Evolutionary conservation across 2,329 filamentous ascomycete species (phyloP).

Genomic region (Pseudogymnoascus sp.): DNA sequence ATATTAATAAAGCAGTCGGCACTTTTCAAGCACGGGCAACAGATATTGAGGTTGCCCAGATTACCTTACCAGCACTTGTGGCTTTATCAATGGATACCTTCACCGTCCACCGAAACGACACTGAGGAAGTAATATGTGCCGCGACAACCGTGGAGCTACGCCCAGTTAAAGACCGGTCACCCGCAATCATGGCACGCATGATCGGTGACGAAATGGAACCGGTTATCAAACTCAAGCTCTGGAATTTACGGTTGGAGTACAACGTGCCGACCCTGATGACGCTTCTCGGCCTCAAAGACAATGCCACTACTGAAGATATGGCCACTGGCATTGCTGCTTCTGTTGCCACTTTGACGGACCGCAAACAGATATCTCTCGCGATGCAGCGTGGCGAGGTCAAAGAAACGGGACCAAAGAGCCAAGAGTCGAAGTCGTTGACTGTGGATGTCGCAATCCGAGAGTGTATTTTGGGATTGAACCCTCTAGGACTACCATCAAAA

Average conservation of each 20-base stretch:
- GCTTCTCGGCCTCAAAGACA: constrained; percentile 59
- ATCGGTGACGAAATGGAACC: constrained; percentile 94
- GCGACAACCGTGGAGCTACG: constrained; percentile 24
- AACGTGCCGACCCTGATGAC: constrained; percentile 76
- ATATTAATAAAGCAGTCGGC: constrained; percentile 63
- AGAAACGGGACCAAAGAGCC: constrained; percentile 21
- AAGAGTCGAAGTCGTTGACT: constrained; percentile 47
- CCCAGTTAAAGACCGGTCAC: constrained; percentile 32
- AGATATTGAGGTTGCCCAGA: constrained; percentile 66
- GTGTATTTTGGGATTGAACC: constrained; percentile 78
- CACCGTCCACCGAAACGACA: constrained; percentile 52
- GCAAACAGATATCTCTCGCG: constrained; percentile 38
- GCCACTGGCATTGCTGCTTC: constrained; percentile 70
- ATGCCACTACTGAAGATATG: constrained; percentile 62
- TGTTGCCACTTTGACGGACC: constrained; percentile 65
- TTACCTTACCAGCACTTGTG: constrained; percentile 73
- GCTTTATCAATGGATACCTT: constrained; percentile 65
- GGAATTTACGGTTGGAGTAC: constrained; percentile 81
- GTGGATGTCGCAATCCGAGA: constrained; percentile 72
- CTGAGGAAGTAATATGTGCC: constrained; percentile 63
- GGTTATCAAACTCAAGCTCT: constrained; percentile 76
- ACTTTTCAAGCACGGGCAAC: constrained; percentile 47
- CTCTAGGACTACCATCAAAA: constrained; percentile 66
- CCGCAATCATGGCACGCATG: constrained; percentile 78
- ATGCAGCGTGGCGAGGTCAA: constrained; percentile 16